Evolutionary conservation across 2,329 filamentous ascomycete species (phyloP), one percentile per base, ranked within the genome.

Genomic region (Aspergillus versicolor): DNA sequence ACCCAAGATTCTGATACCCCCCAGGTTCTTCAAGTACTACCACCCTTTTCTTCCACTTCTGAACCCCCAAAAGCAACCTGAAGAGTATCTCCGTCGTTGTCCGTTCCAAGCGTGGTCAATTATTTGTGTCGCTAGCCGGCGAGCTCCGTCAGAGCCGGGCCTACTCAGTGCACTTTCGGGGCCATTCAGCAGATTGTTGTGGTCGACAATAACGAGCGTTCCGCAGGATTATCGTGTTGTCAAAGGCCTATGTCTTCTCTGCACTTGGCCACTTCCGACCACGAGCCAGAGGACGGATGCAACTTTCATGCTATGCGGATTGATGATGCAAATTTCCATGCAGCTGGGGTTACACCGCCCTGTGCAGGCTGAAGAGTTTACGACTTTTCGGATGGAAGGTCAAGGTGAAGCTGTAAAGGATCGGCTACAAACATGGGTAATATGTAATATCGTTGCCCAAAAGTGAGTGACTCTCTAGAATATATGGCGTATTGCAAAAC

Each of bases 361-460:
- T 0, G 84, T 83, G 0, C 84, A 87, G 64, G 80, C 84, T 1
- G 83, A 86, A 64, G 77, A 80, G 58, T 80, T 80, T 56, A 77
- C 73, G 4, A 79, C 77, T 5, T 79, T 79, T 61, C 71, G 73
- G 17, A 75, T 79, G 62, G 74, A 84, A 54, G 71, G 86, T 13
- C 75, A 81, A 61, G 82, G 84, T 27, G 84, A 86, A 65, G 84
- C 86, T 54, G 77, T 87, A 54, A 81, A 83, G 38, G 85, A 88
- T 69, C 78, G 85, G 15, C 73, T 87, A 34, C 80, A 85, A 64
- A 88, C 85, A 3, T 88, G 85, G 85, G 83, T 84, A 1, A 81
- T 85, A 4, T 87, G 85, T 73, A 88, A 88, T 63, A 82, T 87
- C 56, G 84, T 87, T 9, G 84, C 85, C n/a, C 84, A 88, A 63